A percentile compares a stretch with the other conserved stretches of the same genome.
Evolutionary conservation across 2,329 filamentous ascomycete genomes (phyloP).

Genomic region (Thielaviopsis ethacetica): DNA sequence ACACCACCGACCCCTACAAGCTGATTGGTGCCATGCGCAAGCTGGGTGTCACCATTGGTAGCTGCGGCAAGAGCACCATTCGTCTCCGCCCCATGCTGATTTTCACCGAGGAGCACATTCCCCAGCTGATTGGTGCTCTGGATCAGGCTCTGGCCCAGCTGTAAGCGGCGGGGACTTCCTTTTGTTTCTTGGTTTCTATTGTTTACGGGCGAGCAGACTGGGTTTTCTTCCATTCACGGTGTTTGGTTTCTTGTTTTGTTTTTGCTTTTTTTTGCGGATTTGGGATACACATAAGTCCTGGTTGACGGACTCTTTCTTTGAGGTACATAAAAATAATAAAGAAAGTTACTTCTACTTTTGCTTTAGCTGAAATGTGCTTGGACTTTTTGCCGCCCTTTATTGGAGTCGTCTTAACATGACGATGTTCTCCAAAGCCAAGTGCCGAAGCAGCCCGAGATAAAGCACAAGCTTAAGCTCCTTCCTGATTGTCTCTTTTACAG

Average conservation of each 20-base stretch:
- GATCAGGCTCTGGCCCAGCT: conserved; percentile 9
- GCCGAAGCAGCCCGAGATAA: neutral
- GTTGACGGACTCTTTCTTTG: neutral
- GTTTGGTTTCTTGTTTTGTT: neutral
- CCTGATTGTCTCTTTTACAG: neutral
- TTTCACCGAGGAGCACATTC: conserved; percentile 53
- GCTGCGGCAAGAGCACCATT: conserved; percentile 53
- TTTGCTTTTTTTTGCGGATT: neutral
- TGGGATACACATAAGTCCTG: neutral
- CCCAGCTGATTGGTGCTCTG: conserved; percentile 5
- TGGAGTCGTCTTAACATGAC: neutral
- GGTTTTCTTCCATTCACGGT: conserved; percentile 1
- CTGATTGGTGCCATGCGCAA: conserved; percentile 56
- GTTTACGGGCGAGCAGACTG: neutral
- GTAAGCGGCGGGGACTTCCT: neutral
- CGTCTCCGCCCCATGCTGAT: conserved; percentile 66
- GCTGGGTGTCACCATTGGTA: conserved; percentile 62
- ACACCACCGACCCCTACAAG: conserved; percentile 51
- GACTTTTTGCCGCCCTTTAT: neutral
- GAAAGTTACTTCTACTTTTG: neutral
- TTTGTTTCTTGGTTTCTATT: neutral
- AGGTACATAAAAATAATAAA: neutral
- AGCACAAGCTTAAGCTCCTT: neutral
- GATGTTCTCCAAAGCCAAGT: neutral
- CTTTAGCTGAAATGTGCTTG: neutral